Base-by-base conservation (phyloP, 495 filamentous ascomycete genomes). In the Neurospora intermedia region DNA sequence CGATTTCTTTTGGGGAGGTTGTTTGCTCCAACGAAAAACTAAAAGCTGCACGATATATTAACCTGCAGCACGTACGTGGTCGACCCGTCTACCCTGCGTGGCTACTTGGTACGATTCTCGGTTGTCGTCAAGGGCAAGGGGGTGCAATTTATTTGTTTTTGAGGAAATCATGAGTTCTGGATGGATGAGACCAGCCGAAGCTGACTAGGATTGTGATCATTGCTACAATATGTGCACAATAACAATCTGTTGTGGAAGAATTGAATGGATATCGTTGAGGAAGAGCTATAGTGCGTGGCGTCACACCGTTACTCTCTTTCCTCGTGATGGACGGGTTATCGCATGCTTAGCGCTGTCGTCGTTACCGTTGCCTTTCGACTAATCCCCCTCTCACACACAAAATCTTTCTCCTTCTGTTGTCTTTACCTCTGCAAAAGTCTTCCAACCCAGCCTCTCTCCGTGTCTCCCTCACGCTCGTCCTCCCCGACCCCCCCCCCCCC, bases 21-120 rank as follows among this genome's bases (percentile, higher is more conserved):
- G 72, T 76, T 73, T 77, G 74, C 76, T 70, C 54, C 54, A 62
- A 62, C 54, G 54, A 62, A 62, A 62, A 62, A 31, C 48, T 71
- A 69, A 46, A 71, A 66, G 46, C 72, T 77, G 76, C 76, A 76
- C 70, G 70, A 74, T 74, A 77, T 76, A 77, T 76, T 77, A 71
- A 69, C 45, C 70, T 76, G 74, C 76, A 73, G 54, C 54, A 62
- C 54, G 54, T 62, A 62, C 54, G 54, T 35, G 54, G 54, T 62
- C 54, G 23, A 62, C 27, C 54, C 54, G 15, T 62, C 54, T 62
- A 7, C 13, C 27, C 54, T 62, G 54, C 54, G 31, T 62, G 13
- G 27, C 35, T 62, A 11, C 13, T 62, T 35, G 11, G 27, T 31
- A 35, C 54, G 54, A 62, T 18, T 62, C 7, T 62, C 23, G 27